phyloP scores from a whole-genome alignment of 1,284 basidiomycete genomes.

The Cryptococcus wingfieldii region DNA sequence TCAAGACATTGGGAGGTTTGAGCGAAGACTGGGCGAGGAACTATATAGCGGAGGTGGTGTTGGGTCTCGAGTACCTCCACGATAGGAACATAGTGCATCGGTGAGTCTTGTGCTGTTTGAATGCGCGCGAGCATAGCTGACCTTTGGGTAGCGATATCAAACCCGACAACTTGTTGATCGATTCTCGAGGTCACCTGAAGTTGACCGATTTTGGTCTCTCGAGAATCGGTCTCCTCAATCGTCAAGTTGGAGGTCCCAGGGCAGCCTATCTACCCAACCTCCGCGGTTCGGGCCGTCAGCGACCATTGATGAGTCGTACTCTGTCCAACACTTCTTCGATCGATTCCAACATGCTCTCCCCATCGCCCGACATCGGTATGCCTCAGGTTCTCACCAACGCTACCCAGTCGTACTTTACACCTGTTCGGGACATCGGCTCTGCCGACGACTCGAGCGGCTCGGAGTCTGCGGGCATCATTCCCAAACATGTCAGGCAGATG shows the following conservation, averaged over 20 bases:
- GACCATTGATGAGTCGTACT: conserved; percentile 54
- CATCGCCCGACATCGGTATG: conserved; percentile 38
- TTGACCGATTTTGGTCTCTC: conserved; percentile 97
- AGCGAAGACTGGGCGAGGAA: conserved; percentile 96
- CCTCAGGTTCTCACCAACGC: conserved; percentile 54
- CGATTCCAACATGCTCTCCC: conserved; percentile 46
- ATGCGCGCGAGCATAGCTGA: conserved; percentile 2
- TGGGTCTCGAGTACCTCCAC: conserved; percentile 94
- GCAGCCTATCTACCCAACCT: conserved; percentile 53
- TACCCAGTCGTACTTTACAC: conserved; percentile 67
- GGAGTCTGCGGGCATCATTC: conserved; percentile 70
- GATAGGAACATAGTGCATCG: conserved; percentile 93
- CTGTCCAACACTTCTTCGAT: conserved; percentile 68
- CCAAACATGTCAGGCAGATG: conserved; percentile 65
- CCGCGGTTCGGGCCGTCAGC: conserved; percentile 23
- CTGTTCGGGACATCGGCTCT: conserved; percentile 32
- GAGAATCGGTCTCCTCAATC: conserved; percentile 91
- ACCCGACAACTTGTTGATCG: conserved; percentile 95
- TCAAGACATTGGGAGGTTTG: conserved; percentile 89
- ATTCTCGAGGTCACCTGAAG: conserved; percentile 92
- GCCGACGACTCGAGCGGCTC: conserved; percentile 83
- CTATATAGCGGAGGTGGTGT: conserved; percentile 91
- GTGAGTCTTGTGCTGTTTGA: conserved; percentile 53
- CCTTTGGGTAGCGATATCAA: conserved; percentile 77
- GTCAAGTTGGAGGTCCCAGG: conserved; percentile 74